Conservation (phyloP, 495 filamentous ascomycete genomes). For the Xylaria flabelliformis region DNA sequence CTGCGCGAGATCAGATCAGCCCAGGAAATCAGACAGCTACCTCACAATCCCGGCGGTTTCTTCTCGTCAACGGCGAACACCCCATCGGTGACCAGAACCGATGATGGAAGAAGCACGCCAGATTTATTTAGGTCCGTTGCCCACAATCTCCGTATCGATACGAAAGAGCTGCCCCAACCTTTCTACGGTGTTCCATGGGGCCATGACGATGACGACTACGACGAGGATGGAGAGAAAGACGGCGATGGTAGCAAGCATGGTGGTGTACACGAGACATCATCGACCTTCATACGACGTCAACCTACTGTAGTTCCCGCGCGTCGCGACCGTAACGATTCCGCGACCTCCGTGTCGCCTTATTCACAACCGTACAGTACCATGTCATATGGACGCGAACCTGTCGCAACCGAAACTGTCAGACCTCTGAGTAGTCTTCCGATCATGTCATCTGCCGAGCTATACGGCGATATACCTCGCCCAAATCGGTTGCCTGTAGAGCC, state of each 20-base stretch:
- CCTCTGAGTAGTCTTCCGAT: neutral
- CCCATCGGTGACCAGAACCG: slow-evolving; percentile 2
- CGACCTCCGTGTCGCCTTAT: slow-evolving; percentile 14
- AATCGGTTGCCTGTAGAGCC: slow-evolving; percentile 12
- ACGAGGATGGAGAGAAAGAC: slow-evolving; percentile 3
- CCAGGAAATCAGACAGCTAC: slow-evolving; percentile 12
- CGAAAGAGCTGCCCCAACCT: slow-evolving; percentile 34
- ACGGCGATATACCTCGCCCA: neutral
- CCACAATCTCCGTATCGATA: slow-evolving; percentile 34
- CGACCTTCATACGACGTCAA: slow-evolving; percentile 23
- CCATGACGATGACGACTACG: slow-evolving; percentile 21
- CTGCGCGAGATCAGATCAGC: slow-evolving; percentile 15
- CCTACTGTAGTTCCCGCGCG: neutral
- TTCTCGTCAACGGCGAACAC: slow-evolving; percentile 18
- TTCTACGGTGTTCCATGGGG: slow-evolving; percentile 25
- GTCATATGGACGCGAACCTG: slow-evolving; percentile 12
- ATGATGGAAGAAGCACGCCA: slow-evolving; percentile 11
- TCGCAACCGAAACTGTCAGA: neutral
- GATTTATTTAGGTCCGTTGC: slow-evolving; percentile 36
- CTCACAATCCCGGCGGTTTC: slow-evolving; percentile 15
- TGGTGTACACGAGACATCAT: slow-evolving; percentile 18
- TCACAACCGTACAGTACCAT: slow-evolving; percentile 18
- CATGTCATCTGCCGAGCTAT: slow-evolving; percentile 1
- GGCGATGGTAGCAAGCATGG: neutral
- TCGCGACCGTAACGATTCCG: slow-evolving; percentile 23